These are phyloP conservation scores for Oleoguttula mirabilis DNA, from an alignment of 495 filamentous ascomycete species.

Conservation along the genomic window DNA sequence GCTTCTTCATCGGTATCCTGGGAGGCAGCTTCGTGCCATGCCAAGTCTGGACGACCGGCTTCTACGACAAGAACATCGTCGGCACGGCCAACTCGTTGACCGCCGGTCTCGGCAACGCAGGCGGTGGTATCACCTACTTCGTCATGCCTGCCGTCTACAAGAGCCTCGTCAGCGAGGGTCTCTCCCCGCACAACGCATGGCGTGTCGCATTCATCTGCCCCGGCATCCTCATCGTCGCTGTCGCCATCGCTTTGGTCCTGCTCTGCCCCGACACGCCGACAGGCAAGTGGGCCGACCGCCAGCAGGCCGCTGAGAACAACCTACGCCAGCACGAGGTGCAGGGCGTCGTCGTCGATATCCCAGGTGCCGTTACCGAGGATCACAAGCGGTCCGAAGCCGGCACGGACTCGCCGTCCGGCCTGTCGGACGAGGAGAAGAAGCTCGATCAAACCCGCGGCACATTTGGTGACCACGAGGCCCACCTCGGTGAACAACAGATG, in stretches of 20 bases:
- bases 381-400: slow-evolving; percentile 7
- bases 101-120: slow-evolving; percentile 79
- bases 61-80: slow-evolving; percentile 75
- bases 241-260: slow-evolving; percentile 23
- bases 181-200: slow-evolving; percentile 21
- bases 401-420: slow-evolving; percentile 4
- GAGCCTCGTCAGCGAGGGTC: slow-evolving; percentile 23
- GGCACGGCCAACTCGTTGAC: slow-evolving; percentile 82
- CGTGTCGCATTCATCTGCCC: slow-evolving; percentile 30
- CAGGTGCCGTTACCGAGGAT: slow-evolving; percentile 21
- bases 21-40: slow-evolving; percentile 88
- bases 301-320: slow-evolving; percentile 23
- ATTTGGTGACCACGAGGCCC: slow-evolving; percentile 25
- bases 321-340: slow-evolving; percentile 22
- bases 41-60: slow-evolving; percentile 91
- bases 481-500: slow-evolving; percentile 24
- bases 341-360: slow-evolving; percentile 22
- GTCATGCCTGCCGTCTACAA: slow-evolving; percentile 70
- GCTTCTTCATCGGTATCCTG: slow-evolving; percentile 90
- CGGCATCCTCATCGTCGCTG: slow-evolving; percentile 27
- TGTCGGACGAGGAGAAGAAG: slow-evolving; percentile 25
- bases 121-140: slow-evolving; percentile 80
- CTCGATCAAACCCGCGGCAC: slow-evolving; percentile 19
- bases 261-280: slow-evolving; percentile 28
- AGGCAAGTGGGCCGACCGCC: slow-evolving; percentile 28